phyloP scores from a whole-genome alignment of 2,329 filamentous ascomycete genomes.

The Arthroderma sp. region DNA sequence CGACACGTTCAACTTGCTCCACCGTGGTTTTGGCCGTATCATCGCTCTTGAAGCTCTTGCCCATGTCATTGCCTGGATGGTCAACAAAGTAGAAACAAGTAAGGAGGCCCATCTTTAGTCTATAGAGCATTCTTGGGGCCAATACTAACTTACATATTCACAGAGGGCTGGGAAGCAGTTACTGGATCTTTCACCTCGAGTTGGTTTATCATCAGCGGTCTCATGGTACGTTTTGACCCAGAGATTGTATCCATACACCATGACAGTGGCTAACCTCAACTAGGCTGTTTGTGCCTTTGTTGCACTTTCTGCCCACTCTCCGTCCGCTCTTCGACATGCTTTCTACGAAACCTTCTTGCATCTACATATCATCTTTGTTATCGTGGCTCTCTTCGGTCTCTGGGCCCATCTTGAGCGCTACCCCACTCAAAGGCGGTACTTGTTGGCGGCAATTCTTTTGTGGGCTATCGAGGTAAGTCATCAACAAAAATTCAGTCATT shows the following conservation, averaged over 20 bases:
- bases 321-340: constrained; percentile 74
- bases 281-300: constrained; percentile 43
- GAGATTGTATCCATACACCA: neutral
- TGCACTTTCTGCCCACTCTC: constrained; percentile 54
- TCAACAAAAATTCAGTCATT: neutral
- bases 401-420: constrained; percentile 65
- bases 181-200: constrained; percentile 18
- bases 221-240: constrained; percentile 26
- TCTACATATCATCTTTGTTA: constrained; percentile 63
- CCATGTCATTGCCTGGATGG: constrained; percentile 60
- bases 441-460: constrained; percentile 59
- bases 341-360: constrained; percentile 97
- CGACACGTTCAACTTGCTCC: constrained; percentile 41
- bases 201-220: constrained; percentile 28
- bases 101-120: constrained; percentile 40
- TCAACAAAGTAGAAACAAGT: constrained; percentile 47
- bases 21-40: constrained; percentile 63
- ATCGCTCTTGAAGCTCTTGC: constrained; percentile 55
- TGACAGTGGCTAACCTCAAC: constrained; percentile 6
- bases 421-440: constrained; percentile 56
- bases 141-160: neutral
- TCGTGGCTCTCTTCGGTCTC: constrained; percentile 54
- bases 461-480: constrained; percentile 54
- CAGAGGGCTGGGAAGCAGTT: constrained; percentile 26
- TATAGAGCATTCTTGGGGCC: constrained; percentile 33